Evolutionary conservation across 2,329 filamentous ascomycete genomes (phyloP), one percentile per base, ranked within the genome.

Genomic region (Colletotrichum simmondsii): DNA sequence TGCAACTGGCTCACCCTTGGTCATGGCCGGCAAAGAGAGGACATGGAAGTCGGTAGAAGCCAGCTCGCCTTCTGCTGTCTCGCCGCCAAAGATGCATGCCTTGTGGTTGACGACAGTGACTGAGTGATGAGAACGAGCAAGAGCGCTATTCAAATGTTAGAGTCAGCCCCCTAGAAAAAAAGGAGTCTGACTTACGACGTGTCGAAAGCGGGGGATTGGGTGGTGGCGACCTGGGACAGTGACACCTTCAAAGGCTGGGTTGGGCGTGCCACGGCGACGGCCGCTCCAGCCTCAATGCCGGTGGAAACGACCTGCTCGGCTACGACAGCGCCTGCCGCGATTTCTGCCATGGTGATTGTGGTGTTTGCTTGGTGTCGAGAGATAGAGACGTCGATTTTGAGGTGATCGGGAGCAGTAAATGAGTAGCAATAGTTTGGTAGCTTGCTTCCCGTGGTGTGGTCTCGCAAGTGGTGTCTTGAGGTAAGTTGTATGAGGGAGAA

Each of bases 31-130:
- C 2, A 90, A 77, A 14, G 88, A 86, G 64, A 90, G 78, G 26
- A 87, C 83, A 75, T 90, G 86, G 62, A 90, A 84, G 65, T 85
- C 84, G 77, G 87, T 87, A 67, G 84, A 82, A 37, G 86, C 87
- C 30, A 89, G 80, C 70, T 81, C 73, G 73, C 82, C 76, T 53
- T 76, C 77, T 56, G 79, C 77, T 1, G 75, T 79, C 76, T 85
- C 82, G 65, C 88, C 88, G 7, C 88, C 88, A 74, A 90, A 90
- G 65, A 90, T 85, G 77, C 89, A 89, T 35, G 87, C 87, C 74
- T 87, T 86, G 65, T 86, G 84, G 71, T 85, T 86, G 74, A 91
- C 82, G 58, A 89, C 80, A 4, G 87, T 88, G 60, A 90, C 76
- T 3, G 87, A 87, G 78, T 91, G 88, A 57, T 85, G 79, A 10